phyloP scores from a whole-genome alignment of 2,329 filamentous ascomycete genomes.

The Curvularia sp. region DNA sequence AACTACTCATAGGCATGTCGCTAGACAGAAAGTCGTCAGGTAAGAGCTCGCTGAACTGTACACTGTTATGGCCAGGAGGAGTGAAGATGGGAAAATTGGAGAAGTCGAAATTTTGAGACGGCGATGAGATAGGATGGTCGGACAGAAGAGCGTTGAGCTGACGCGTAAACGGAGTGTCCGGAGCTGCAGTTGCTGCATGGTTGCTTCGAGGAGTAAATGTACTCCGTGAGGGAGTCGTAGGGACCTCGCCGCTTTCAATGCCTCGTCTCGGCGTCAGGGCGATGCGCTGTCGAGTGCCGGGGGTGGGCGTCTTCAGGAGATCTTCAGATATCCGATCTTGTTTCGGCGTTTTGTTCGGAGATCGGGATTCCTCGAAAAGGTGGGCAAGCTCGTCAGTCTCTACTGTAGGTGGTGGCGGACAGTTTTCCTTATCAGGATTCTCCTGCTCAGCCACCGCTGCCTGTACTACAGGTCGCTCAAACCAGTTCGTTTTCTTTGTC shows the following conservation, averaged over 20 bases:
- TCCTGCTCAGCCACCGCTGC: conserved; percentile 25
- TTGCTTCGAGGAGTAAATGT: conserved; percentile 48
- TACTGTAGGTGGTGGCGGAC: conserved; percentile 50
- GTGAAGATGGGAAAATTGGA: conserved; percentile 47
- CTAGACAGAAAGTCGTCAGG: conserved; percentile 46
- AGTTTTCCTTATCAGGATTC: conserved; percentile 64
- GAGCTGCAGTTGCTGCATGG: conserved; percentile 39
- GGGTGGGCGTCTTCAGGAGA: conserved; percentile 56
- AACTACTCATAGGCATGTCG: conserved; percentile 48
- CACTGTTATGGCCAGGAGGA: conserved; percentile 34
- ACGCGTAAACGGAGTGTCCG: conserved; percentile 65
- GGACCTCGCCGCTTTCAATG: conserved; percentile 26
- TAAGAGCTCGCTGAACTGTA: conserved; percentile 39
- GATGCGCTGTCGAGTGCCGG: conserved; percentile 46
- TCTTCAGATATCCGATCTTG: conserved; percentile 63
- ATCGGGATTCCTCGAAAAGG: conserved; percentile 71
- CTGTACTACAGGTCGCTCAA: conserved; percentile 23
- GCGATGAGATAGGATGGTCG: conserved; percentile 40
- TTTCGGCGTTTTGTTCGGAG: conserved; percentile 63
- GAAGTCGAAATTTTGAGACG: conserved; percentile 42
- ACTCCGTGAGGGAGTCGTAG: conserved; percentile 43
- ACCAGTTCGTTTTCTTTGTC: conserved; percentile 26
- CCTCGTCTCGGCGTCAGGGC: conserved; percentile 45
- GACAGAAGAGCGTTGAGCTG: conserved; percentile 68
- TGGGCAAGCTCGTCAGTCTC: conserved; percentile 63